These are phyloP conservation scores for Ganoderma lingzhi DNA, from an alignment of 1,284 basidiomycete species.

Conservation along the genomic window DNA sequence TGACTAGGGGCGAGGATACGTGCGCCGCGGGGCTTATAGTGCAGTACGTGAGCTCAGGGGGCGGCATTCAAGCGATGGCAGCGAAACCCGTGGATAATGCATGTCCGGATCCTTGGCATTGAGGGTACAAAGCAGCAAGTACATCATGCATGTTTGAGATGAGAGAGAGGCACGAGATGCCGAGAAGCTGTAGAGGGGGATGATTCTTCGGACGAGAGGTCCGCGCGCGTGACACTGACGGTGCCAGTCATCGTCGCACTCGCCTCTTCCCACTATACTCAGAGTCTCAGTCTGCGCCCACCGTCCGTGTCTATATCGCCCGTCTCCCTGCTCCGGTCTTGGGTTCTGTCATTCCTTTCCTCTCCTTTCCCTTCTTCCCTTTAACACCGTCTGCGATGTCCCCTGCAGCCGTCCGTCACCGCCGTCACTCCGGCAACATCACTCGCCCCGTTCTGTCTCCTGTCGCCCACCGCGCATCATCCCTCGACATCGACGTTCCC, in stretches of 20 bases:
- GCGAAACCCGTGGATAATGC: neutral
- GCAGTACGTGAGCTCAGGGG: neutral
- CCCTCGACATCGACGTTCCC: slow-evolving; percentile 34
- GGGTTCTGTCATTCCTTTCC: slow-evolving; percentile 9
- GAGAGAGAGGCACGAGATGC: neutral
- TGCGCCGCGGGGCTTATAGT: neutral
- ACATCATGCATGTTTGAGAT: neutral
- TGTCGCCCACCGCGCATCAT: slow-evolving; percentile 27
- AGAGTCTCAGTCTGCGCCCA: neutral
- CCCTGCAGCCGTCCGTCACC: slow-evolving; percentile 36
- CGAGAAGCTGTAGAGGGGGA: neutral
- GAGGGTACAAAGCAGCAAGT: neutral
- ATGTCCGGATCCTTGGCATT: neutral
- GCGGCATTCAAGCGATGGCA: neutral
- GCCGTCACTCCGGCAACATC: slow-evolving; percentile 45
- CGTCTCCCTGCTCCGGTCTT: slow-evolving; percentile 5
- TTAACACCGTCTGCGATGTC: slow-evolving; percentile 27
- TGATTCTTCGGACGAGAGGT: neutral
- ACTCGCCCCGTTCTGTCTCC: slow-evolving; percentile 38
- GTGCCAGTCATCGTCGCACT: neutral
- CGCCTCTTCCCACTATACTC: neutral
- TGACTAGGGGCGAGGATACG: neutral
- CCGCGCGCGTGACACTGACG: neutral
- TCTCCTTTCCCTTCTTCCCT: slow-evolving; percentile 11
- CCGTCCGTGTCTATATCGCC: slow-evolving; percentile 8